These are phyloP conservation scores for Yamadazyma olivae DNA, from an alignment of 805 yeast genomes.

Conservation along the genomic window DNA sequence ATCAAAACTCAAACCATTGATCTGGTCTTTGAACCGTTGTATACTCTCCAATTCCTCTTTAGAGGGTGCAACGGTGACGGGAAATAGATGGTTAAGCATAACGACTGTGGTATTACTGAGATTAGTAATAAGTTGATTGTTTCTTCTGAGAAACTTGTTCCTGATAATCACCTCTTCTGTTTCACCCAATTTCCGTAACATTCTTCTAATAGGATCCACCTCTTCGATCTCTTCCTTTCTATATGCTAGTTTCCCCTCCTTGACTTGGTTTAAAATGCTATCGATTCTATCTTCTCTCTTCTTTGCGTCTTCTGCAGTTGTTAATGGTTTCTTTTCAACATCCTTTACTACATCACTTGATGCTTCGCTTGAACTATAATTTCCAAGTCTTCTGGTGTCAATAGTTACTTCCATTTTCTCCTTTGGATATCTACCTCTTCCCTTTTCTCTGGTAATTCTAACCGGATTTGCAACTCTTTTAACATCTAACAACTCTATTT, in stretches of 20 bases:
- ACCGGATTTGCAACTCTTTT: constrained; percentile 3
- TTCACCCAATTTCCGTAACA: no score
- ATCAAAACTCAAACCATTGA: no score
- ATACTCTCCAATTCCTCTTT: neutral
- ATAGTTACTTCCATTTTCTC: constrained; percentile 3
- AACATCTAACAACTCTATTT: constrained; percentile 6
- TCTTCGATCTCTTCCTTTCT: no score
- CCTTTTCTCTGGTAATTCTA: neutral
- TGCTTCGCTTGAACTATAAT: no score
- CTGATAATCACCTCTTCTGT: no score
- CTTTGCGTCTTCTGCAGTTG: no score
- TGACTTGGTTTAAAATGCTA: no score
- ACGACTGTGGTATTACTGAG: neutral
- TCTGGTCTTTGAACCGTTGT: constrained; percentile 1
- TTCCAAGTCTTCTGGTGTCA: constrained; percentile 4
- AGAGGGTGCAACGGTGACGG: neutral
- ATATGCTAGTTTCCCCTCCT: no score
- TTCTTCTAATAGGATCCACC: no score
- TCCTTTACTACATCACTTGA: no score
- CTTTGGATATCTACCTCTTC: constrained; percentile 1
- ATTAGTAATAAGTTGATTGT: neutral
- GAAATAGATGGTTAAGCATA: constrained; percentile 1
- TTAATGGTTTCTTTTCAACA: no score
- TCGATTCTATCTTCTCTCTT: no score
- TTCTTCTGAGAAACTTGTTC: neutral